A percentile compares a stretch with the other conserved stretches of the same genome.
Conservation (phyloP, 129 eudicot genomes). For the Tanacetum coccineum region DNA sequence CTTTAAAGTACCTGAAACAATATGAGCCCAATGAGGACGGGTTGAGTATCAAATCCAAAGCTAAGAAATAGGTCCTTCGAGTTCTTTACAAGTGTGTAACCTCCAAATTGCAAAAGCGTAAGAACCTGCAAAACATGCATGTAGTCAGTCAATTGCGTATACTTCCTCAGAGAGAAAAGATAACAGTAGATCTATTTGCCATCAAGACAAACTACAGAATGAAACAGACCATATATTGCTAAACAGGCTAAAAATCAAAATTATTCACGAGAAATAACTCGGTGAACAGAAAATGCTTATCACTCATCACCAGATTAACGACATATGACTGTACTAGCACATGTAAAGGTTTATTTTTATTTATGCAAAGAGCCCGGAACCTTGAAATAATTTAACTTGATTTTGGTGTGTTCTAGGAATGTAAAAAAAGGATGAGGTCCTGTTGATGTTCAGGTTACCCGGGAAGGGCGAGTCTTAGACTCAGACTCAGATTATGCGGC, state of each 20-base stretch:
- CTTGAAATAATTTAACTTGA: neutral
- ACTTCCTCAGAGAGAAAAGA: conserved; percentile 11
- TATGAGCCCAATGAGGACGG: conserved; percentile 95
- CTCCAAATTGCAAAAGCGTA: conserved; percentile 89
- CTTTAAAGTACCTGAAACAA: conserved; percentile 66
- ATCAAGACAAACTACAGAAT: neutral
- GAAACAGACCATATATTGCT: neutral
- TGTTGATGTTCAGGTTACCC: too few species aligned
- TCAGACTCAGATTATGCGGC: too few species aligned
- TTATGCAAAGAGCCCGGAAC: neutral
- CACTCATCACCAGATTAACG: conserved; percentile 1
- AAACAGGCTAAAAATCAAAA: neutral
- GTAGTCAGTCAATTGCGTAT: neutral
- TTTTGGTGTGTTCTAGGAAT: neutral
- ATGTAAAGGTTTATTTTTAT: neutral
- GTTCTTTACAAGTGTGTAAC: conserved; percentile 89
- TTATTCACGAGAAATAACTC: neutral
- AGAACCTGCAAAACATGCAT: conserved; percentile 58
- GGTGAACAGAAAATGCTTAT: neutral
- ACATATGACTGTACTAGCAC: neutral
- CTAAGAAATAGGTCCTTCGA: conserved; percentile 90
- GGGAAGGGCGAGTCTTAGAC: too few species aligned
- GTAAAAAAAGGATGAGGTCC: too few species aligned
- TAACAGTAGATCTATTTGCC: neutral
- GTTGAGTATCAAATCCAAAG: conserved; percentile 97